These are phyloP conservation scores for Eutrema japonicum DNA, from an alignment of 345 rosid species.

Conservation along the genomic window DNA sequence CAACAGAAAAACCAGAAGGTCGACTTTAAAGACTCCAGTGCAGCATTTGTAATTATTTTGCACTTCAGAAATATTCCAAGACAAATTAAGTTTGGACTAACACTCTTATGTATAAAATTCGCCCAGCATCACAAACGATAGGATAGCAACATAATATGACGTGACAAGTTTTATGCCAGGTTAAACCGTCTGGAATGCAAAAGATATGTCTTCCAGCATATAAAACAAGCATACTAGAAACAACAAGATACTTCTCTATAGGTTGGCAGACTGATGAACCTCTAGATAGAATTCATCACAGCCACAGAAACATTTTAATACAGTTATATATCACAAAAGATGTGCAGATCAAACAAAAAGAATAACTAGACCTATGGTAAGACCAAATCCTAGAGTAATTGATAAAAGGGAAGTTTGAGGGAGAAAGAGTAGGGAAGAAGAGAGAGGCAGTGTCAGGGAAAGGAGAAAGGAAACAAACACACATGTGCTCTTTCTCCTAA, in stretches of 20 bases:
- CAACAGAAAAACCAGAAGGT: neutral
- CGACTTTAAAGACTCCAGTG: conserved; percentile 5
- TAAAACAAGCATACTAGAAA: conserved; percentile 17
- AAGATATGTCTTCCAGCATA: conserved; percentile 2
- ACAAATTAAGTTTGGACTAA: neutral
- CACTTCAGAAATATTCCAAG: conserved; percentile 13
- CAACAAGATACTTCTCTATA: neutral
- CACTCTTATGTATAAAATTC: neutral
- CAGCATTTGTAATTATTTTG: conserved; percentile 2
- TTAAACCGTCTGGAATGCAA: conserved; percentile 27
- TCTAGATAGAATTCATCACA: conserved; percentile 16
- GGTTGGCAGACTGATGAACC: conserved; percentile 22
- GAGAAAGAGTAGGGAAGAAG: conserved; percentile 72
- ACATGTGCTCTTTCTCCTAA: conserved; percentile 96
- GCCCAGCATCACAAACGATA: neutral
- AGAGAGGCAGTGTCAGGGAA: conserved; percentile 94
- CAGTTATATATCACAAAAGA: neutral
- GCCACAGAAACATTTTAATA: neutral
- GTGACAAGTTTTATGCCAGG: neutral
- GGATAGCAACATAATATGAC: conserved; percentile 18
- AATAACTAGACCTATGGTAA: conserved; percentile 29
- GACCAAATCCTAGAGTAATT: conserved; percentile 35
- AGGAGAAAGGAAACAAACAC: conserved; percentile 99
- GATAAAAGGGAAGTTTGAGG: conserved; percentile 71
- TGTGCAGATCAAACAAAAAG: conserved; percentile 18